Evolutionary conservation across 1,139 yeast species (phyloP).

Genomic region (Debaryomyces subglobosus): DNA sequence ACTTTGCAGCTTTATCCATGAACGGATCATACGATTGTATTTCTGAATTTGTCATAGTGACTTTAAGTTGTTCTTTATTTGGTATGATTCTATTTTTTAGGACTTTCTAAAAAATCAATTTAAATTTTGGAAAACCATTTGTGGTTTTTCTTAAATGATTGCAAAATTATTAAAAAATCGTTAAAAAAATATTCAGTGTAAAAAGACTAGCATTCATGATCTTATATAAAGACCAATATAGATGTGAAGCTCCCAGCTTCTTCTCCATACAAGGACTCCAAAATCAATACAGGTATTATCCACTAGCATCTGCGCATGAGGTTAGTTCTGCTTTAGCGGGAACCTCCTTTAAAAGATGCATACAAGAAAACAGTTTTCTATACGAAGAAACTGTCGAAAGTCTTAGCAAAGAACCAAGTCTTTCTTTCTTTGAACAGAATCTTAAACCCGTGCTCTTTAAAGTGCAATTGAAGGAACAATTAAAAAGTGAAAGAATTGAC

Average conservation of each 20-base stretch:
- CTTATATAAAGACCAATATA: background rate
- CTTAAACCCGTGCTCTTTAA: constrained; percentile 13
- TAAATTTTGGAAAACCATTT: background rate
- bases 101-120: background rate
- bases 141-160: constrained; percentile 2
- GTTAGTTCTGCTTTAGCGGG: background rate
- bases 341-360: constrained; percentile 1
- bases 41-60: background rate
- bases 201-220: background rate
- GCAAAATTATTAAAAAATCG: background rate
- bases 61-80: background rate
- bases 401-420: background rate
- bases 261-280: background rate
- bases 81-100: background rate
- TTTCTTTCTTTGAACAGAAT: constrained; percentile 2
- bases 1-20: constrained; percentile 1
- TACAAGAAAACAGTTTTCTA: constrained; percentile 1
- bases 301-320: constrained; percentile 2
- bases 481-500: constrained; percentile 8
- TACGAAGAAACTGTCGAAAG: background rate
- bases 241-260: background rate
- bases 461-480: constrained; percentile 14
- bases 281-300: constrained; percentile 2
- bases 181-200: background rate
- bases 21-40: constrained; percentile 1